Conservation (phyloP, 176 grass and related monocot species). For the Carex kokanica region DNA sequence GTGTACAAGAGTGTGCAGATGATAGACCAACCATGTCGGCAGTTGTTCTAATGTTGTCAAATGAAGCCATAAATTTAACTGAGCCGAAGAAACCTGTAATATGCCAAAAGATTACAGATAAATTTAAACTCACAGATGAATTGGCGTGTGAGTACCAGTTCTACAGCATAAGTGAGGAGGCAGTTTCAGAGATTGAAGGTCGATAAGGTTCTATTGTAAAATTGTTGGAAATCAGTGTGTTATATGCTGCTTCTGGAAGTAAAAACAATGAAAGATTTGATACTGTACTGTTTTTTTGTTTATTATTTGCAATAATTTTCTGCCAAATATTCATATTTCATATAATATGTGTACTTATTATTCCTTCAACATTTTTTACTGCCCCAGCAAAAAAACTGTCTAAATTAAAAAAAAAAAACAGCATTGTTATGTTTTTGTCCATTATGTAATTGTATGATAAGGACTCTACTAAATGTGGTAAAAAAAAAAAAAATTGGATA, state of each 20-base stretch:
- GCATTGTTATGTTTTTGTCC: no score
- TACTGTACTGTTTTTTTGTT: background rate
- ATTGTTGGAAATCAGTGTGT: background rate
- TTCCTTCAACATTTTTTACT: no score
- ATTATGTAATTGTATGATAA: no score
- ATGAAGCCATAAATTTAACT: background rate
- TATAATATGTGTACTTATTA: no score
- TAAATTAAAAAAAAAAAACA: no score
- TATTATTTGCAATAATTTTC: no score
- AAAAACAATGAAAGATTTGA: background rate
- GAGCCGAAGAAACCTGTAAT: background rate
- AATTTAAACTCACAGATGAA: no score
- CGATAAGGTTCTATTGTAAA: background rate
- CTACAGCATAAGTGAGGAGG: background rate
- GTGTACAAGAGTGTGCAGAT: slow-evolving; percentile 8
- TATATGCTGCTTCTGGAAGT: background rate
- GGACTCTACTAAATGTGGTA: no score
- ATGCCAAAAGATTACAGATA: no score
- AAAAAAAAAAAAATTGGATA: no score
- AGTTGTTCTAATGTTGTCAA: background rate
- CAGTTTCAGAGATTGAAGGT: background rate
- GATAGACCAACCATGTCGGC: slow-evolving; percentile 9
- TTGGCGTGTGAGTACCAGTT: background rate
- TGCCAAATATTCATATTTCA: no score
- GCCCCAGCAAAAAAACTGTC: no score